Base-by-base conservation (phyloP, 129 eudicot species). In the Centella asiatica region DNA sequence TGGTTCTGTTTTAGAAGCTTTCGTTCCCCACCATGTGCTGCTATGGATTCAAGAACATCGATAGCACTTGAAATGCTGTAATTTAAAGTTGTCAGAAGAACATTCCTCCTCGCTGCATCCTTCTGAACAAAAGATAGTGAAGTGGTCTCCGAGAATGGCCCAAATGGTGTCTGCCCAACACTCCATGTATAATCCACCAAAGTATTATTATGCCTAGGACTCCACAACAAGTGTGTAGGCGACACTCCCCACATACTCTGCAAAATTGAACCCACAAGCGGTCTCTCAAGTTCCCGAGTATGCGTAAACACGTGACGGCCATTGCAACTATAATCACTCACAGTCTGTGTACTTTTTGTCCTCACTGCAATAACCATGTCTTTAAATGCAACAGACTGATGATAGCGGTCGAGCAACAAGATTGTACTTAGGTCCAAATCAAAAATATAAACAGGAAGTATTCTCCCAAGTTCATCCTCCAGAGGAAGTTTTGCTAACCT, bases 161-260 rank as follows among this genome's bases (percentile, higher is more conserved):
- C 98, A 79, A 92, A 92, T 18, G 98, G 98, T 1, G 98, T 92
- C 51, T 92, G 94, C 14, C 95, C 95, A 32, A 87, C 90, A 64
- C 95, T 86, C 98, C 98, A 90, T 2, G 98, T 90, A 60, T 90
- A 90, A 45, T 90, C 98, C 61, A 90, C 90, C 19, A 90, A 50
- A 60, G 98, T 81, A 48, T 68, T 75, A 62, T 90, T 90, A 73
- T 87, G 98, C 70, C 87, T 86, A 8, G 98, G 81, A 69, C 98
- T 90, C 98, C 98, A 90, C 14, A 81, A 76, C 73, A 84, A 44
- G 72, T 90, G 98, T 4, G 94, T 90, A 1, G 95, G 95, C 0
- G 94, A 84, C 55, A 90, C 90, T 1, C 98, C 95, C 90, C 95
- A 90, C 98, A 90, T 90, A 62, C 88, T 84, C 82, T 90, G 98